Evolutionary conservation across 1,284 basidiomycete species (phyloP).

Genomic region (Veloporphyrellus conicus): DNA sequence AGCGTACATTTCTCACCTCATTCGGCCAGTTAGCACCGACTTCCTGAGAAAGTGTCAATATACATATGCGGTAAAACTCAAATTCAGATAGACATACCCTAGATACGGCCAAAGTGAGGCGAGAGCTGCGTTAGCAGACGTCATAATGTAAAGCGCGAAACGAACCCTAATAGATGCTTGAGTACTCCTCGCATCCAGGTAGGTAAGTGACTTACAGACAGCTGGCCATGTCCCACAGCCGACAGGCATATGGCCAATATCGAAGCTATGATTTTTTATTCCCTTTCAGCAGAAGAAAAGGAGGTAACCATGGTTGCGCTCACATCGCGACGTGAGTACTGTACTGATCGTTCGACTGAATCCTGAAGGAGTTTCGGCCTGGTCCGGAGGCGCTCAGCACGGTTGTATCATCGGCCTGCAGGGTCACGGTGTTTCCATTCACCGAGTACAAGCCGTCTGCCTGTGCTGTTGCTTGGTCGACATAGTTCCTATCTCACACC

Average conservation of each 20-base stretch:
- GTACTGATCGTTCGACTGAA: slow-evolving; percentile 32
- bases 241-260: slow-evolving; percentile 37
- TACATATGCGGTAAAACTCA: not conserved
- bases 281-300: not conserved
- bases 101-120: not conserved
- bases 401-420: slow-evolving; percentile 35
- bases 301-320: slow-evolving; percentile 5
- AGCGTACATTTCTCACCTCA: not conserved
- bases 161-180: slow-evolving; percentile 18
- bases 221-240: slow-evolving; percentile 42
- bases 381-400: slow-evolving; percentile 29
- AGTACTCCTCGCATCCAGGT: not conserved
- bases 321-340: slow-evolving; percentile 37
- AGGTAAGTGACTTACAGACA: slow-evolving; percentile 21
- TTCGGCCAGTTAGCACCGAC: slow-evolving; percentile 19
- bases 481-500: slow-evolving; percentile 40
- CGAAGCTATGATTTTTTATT: slow-evolving; percentile 24
- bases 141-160: not conserved
- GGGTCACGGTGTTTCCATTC: slow-evolving; percentile 41
- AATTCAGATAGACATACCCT: slow-evolving; percentile 13
- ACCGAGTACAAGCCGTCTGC: slow-evolving; percentile 46
- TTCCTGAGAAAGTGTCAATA: slow-evolving; percentile 16
- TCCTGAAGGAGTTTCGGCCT: slow-evolving; percentile 37
- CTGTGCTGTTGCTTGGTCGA: slow-evolving; percentile 41
- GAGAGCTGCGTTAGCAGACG: not conserved